Evolutionary conservation across 108 stramenopile species (phyloP).

Genomic region (Stephanodiscus triporus): DNA sequence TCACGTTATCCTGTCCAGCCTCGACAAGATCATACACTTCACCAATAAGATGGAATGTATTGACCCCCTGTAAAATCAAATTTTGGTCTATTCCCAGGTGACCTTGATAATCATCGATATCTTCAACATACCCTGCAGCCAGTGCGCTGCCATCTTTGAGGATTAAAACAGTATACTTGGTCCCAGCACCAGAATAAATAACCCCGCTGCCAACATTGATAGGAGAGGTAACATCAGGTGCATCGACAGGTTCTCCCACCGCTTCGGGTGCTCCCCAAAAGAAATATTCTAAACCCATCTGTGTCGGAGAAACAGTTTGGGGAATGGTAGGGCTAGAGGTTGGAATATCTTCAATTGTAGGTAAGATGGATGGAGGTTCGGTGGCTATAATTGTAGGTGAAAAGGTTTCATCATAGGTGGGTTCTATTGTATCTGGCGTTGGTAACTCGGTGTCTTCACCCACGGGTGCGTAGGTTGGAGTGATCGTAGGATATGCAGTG

Average conservation of each 20-base stretch:
- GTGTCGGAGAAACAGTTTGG: neutral
- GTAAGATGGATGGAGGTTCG: neutral
- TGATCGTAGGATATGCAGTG: neutral
- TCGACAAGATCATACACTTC: constrained; percentile 12
- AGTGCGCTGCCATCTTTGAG: constrained; percentile 25
- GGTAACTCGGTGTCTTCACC: neutral
- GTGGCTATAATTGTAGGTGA: neutral
- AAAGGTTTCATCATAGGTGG: neutral
- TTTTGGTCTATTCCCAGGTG: constrained; percentile 31
- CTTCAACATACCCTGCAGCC: constrained; percentile 33
- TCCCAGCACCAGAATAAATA: constrained; percentile 25
- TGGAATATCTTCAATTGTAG: neutral
- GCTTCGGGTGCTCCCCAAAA: constrained; percentile 41
- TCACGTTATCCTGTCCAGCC: neutral
- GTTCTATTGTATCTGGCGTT: neutral
- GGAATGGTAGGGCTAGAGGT: neutral
- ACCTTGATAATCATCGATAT: constrained; percentile 30
- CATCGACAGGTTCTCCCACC: constrained; percentile 19
- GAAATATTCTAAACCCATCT: constrained; percentile 19
- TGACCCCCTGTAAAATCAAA: constrained; percentile 22
- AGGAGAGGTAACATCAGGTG: constrained; percentile 15
- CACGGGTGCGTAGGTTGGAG: constrained; percentile 14
- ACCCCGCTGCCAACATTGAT: constrained; percentile 19
- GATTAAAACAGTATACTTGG: constrained; percentile 26
- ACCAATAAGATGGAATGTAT: constrained; percentile 23